A percentile compares a stretch with the other conserved stretches of the same genome.
These are phyloP conservation scores for Conoideocrella luteorostrata DNA, from an alignment of 2,329 filamentous ascomycete genomes.

Conservation along the genomic window DNA sequence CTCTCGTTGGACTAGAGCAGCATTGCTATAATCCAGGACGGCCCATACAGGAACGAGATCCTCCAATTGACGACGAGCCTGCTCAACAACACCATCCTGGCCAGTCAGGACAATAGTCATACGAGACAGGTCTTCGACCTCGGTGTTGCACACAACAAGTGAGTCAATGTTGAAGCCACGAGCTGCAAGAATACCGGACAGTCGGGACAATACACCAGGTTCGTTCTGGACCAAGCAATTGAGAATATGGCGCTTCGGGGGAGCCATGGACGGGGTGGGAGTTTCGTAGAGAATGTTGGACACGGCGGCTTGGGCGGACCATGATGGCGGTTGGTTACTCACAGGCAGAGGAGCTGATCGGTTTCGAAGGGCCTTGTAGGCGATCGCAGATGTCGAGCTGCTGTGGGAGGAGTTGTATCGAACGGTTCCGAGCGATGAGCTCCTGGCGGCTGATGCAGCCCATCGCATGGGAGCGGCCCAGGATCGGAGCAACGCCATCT, in stretches of 20 bases:
- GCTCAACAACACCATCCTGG: conserved; percentile 95
- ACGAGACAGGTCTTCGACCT: conserved; percentile 91
- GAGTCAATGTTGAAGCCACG: conserved; percentile 99
- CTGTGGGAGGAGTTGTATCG: conserved; percentile 40
- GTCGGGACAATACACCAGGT: conserved; percentile 90
- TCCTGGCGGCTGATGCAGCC: conserved; percentile 23
- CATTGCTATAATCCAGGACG: conserved; percentile 89
- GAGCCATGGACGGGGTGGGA: conserved; percentile 72
- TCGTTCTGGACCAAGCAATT: conserved; percentile 99
- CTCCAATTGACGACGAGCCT: conserved; percentile 90
- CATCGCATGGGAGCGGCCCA: conserved; percentile 34
- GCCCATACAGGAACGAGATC: conserved; percentile 98
- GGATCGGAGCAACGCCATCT: conserved; percentile 41
- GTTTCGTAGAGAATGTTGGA: conserved; percentile 99
- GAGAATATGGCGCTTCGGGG: conserved; percentile 89
- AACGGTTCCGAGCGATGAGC: conserved; percentile 20
- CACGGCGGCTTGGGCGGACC: conserved; percentile 90
- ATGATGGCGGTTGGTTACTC: conserved; percentile 65
- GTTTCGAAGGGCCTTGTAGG: conserved; percentile 94
- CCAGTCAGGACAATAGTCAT: conserved; percentile 98
- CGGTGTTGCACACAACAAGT: conserved; percentile 93
- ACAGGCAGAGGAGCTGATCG: conserved; percentile 81
- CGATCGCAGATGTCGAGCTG: conserved; percentile 85
- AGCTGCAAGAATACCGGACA: conserved; percentile 92
- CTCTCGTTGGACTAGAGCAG: conserved; percentile 92